phyloP scores from a whole-genome alignment of 345 rosid species.

The Linum tenue region DNA sequence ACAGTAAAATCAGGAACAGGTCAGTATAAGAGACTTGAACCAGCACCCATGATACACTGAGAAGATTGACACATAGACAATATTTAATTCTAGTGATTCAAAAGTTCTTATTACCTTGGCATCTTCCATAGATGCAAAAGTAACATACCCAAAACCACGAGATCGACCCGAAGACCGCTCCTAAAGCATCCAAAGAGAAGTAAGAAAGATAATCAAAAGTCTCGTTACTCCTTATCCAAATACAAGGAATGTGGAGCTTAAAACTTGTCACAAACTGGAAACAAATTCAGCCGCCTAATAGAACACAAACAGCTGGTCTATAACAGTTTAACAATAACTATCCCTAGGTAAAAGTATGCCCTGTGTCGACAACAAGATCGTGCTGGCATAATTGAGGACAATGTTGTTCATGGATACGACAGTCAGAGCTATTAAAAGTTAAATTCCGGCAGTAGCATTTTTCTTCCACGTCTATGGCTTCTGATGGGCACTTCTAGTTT shows the following conservation, averaged over 20 bases:
- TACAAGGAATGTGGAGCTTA: not conserved
- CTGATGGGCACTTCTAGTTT: too few species aligned
- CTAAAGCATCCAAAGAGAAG: constrained; percentile 25
- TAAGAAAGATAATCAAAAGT: constrained; percentile 3
- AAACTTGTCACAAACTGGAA: not conserved
- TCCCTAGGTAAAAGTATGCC: not conserved
- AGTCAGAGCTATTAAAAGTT: too few species aligned
- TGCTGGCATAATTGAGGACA: not conserved
- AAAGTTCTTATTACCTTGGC: constrained; percentile 44
- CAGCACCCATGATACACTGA: not conserved
- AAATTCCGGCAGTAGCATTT: too few species aligned
- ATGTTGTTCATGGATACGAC: not conserved
- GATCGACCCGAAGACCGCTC: constrained; percentile 91
- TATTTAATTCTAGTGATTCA: not conserved
- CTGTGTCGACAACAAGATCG: not conserved
- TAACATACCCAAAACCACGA: constrained; percentile 96
- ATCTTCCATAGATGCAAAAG: constrained; percentile 67
- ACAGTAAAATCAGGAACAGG: constrained; percentile 4
- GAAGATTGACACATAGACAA: not conserved
- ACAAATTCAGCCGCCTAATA: not conserved
- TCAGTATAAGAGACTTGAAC: not conserved
- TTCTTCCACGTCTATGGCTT: too few species aligned
- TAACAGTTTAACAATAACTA: not conserved
- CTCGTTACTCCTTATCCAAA: not conserved
- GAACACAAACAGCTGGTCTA: not conserved